These are phyloP conservation scores for Trichosporon faecale DNA, from an alignment of 1,284 basidiomycete species.

Conservation along the genomic window DNA sequence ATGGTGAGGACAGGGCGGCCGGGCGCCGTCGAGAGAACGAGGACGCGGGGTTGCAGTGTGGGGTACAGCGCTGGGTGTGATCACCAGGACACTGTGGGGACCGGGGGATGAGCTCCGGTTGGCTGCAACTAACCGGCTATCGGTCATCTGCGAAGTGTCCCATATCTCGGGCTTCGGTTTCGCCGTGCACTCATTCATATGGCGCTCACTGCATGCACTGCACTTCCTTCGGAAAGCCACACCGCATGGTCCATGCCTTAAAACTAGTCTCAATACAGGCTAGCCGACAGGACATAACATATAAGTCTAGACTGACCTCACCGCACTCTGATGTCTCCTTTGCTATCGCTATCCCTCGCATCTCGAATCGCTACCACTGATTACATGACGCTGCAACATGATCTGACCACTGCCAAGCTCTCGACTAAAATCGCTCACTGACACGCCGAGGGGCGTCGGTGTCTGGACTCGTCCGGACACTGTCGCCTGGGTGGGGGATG, in stretches of 20 bases:
- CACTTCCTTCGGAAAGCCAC: background rate
- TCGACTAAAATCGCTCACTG: too few species aligned
- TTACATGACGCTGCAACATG: too few species aligned
- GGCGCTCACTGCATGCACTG: background rate
- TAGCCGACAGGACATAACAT: too few species aligned
- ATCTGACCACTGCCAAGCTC: too few species aligned
- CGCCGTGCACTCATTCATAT: background rate
- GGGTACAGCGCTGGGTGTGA: background rate
- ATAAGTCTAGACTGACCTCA: too few species aligned
- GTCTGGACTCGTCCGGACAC: too few species aligned
- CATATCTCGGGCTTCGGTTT: constrained; percentile 1
- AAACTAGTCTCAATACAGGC: too few species aligned
- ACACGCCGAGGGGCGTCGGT: too few species aligned
- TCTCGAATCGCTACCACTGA: too few species aligned
- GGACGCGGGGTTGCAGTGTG: background rate
- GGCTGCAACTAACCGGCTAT: background rate
- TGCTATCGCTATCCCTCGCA: too few species aligned
- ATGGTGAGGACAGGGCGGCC: background rate
- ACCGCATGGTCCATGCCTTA: background rate
- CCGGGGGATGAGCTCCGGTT: background rate
- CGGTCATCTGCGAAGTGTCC: background rate
- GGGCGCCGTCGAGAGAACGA: background rate
- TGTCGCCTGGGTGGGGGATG: too few species aligned
- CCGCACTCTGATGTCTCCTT: too few species aligned
- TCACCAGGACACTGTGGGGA: background rate